Evolutionary conservation across 352 stramenopile genomes (phyloP), one percentile per base, ranked within the genome.

Genomic region (Phytophthora colocasiae): DNA sequence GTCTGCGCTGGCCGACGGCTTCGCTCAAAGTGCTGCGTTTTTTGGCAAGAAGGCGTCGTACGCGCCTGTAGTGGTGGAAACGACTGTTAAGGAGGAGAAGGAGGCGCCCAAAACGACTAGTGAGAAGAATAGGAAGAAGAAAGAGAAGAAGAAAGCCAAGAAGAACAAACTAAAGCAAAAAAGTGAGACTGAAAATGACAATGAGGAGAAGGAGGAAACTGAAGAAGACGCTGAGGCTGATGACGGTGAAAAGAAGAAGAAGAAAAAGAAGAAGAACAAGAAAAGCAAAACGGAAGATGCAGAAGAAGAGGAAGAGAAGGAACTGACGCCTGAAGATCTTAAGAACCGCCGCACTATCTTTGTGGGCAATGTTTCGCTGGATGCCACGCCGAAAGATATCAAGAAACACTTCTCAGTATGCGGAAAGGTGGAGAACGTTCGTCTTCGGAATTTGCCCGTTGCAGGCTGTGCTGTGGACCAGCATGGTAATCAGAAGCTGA

Each of bases 281-380:
- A 65, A 71, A 32, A 51, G 60, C 24, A 31, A 58, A 2, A 29
- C 27, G n/a, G 54, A 63, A 10, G 27, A 22, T 12, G 38, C 59
- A 27, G 41, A 61, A 14, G 34, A 44, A 26, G 45, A 64, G 15
- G 31, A 69, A 27, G 29, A 65, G 40, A 59, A 81, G 40, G 69
- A 74, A 17, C 63, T 19, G 22, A 57, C 58, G 6, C 58, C 43
- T 9, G 75, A 85, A n/a, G 68, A 82, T 31, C 78, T 86, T n/a
- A 95, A 95, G 64, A 73, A 63, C 15, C 66, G 69, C n/a, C 87
- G 91, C 29, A 97, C 90, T 1, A 76, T 98, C 12, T 98, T 98
- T 60, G 91, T 98, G 15, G 93, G 93, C 60, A 98, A 98, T 65
- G 78, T 98, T 41, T 97, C 93, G 40, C 75, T 97, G 7, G 89